phyloP scores from a whole-genome alignment of 2,329 filamentous ascomycete genomes.

The Fusarium phyllophilum region DNA sequence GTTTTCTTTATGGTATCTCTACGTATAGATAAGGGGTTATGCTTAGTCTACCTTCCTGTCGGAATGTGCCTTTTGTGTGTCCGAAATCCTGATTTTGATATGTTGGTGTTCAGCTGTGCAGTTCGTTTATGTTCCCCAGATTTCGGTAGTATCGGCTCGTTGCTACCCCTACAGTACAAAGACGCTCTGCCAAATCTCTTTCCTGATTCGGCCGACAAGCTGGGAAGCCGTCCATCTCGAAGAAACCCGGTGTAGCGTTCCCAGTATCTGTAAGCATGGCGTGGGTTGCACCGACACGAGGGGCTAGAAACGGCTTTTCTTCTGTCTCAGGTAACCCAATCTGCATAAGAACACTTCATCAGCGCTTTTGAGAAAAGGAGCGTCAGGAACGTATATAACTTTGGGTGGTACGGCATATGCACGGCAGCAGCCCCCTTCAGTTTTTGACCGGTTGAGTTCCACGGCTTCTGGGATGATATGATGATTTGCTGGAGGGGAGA shows the following conservation, averaged over 20 bases:
- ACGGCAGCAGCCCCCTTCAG: neutral
- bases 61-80: neutral
- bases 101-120: neutral
- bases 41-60: neutral
- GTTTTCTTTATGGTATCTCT: neutral
- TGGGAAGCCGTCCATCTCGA: neutral
- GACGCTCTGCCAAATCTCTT: neutral
- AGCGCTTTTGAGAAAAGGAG: neutral
- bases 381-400: neutral
- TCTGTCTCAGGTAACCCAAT: neutral
- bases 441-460: constrained; percentile 35
- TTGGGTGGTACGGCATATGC: constrained; percentile 31
- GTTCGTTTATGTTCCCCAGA: constrained; percentile 10
- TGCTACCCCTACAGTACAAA: neutral
- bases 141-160: neutral
- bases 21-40: neutral
- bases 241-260: neutral
- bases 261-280: neutral
- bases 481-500: neutral
- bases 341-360: constrained; percentile 4
- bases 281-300: constrained; percentile 11
- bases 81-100: neutral
- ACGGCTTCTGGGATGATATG: constrained; percentile 19
- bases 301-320: constrained; percentile 6
- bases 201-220: neutral